Base-by-base conservation (phyloP, 345 rosid species). In the Populus euphratica region DNA sequence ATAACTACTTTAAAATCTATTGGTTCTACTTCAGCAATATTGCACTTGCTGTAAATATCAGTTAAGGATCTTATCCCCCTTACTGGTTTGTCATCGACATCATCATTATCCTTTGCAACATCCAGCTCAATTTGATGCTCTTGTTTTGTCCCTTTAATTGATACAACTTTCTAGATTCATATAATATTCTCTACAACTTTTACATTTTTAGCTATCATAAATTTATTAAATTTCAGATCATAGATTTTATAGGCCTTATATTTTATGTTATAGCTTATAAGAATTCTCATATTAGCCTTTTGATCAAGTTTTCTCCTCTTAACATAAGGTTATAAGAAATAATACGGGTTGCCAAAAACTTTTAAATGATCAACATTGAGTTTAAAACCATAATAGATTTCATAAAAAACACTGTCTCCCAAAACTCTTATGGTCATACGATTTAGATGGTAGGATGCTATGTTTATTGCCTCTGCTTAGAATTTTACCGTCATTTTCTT, bases 331-430 rank as follows among this genome's bases (percentile, higher is more conserved):
- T 52, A 6, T 4, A 52, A 2, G 2, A 52, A 4, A 52, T 52
- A 20, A 0, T 0, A 52, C 20, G 4, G 23, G 23, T 0, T 52
- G 0, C 10, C 11, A 0, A 20, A 52, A 1, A 52, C 2, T 52
- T 8, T 52, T 2, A 52, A 52, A 52, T 52, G 61, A 52, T 2
- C 0, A 52, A 52, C 17, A 2, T 0, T 52, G 3, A 11, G 23
- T 7, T 52, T 52, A 0, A 52, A 52, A 0, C 2, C 61, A 20
- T 2, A 20, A 9, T 0, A 20, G 4, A 52, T 6, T 52, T 52
- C 4, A 20, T 52, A 52, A 20, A 4, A 1, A 0, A 4, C 20
- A 1, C 1, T 0, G 0, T 20, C 61, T 1, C 2, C 0, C 0
- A 20, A 2, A 0, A 0, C 2, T 52, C 0, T 52, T 52, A 0